These are phyloP conservation scores for Paratinospora sagittata DNA, from an alignment of 164 flowering plant genomes.

Conservation along the genomic window DNA sequence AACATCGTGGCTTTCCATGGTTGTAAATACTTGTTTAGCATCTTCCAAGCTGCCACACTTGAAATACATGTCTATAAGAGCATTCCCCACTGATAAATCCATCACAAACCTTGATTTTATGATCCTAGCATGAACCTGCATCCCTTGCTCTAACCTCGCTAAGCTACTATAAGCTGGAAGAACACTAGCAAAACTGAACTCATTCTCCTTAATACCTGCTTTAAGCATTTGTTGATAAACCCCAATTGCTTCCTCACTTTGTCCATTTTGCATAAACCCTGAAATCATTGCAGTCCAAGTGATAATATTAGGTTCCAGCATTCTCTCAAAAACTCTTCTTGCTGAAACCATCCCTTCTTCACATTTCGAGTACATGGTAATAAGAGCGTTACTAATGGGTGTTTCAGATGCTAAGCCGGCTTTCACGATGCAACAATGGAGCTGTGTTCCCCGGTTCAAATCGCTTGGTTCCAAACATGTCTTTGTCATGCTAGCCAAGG, in stretches of 20 bases:
- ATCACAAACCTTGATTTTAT: slow-evolving; percentile 14
- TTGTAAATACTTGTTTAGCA: slow-evolving; percentile 25
- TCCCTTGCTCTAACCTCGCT: slow-evolving; percentile 28
- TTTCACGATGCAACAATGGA: slow-evolving; percentile 23
- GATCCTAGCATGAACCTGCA: slow-evolving; percentile 31
- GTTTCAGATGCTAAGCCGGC: slow-evolving; percentile 22
- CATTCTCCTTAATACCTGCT: slow-evolving; percentile 25
- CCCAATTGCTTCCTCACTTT: slow-evolving; percentile 22
- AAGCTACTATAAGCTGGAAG: slow-evolving; percentile 23
- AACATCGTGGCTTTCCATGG: slow-evolving; percentile 28
- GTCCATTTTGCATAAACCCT: slow-evolving; percentile 27
- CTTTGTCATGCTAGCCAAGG: slow-evolving; percentile 26
- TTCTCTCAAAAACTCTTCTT: slow-evolving; percentile 12
- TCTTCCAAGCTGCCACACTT: slow-evolving; percentile 31
- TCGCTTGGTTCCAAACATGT: slow-evolving; percentile 22
- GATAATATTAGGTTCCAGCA: slow-evolving; percentile 20
- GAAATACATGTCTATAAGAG: slow-evolving; percentile 32
- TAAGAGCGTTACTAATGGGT: slow-evolving; percentile 24
- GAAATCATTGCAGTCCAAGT: slow-evolving; percentile 27
- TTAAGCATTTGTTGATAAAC: slow-evolving; percentile 23
- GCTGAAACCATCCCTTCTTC: slow-evolving; percentile 21
- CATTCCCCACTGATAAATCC: slow-evolving; percentile 24
- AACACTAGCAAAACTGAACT: slow-evolving; percentile 30
- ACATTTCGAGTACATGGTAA: slow-evolving; percentile 31
- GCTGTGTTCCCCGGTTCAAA: slow-evolving; percentile 20